Evolutionary conservation across 2,329 filamentous ascomycete species (phyloP), one percentile per base, ranked within the genome.

Genomic region (Didymella glomerata): DNA sequence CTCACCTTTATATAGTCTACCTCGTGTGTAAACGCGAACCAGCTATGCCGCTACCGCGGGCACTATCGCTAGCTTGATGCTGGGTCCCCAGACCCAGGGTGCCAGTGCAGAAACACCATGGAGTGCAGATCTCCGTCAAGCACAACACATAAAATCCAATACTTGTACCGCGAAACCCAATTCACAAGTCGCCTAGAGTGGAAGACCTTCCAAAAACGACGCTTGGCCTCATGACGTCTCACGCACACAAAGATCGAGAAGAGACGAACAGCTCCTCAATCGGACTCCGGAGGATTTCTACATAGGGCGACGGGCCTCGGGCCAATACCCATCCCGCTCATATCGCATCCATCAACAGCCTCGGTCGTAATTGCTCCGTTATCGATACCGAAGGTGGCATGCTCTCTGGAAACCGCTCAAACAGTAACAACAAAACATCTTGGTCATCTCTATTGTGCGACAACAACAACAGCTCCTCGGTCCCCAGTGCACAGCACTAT

Each of bases 221-320:
- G 32, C 14, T 36, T 16, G 32, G 16, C 16, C 32, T n/a, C 7
- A 36, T 36, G 32, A 36, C 32, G 16, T n/a, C 16, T n/a, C 16
- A n/a, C 32, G 14, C 32, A 36, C 16, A 36, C 16, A n/a, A 36
- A n/a, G 7, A 18, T 41, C 30, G 13, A 36, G 41, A n/a, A 24
- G 18, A 47, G 4, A 47, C 16, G 25, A 40, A 22, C 47, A 57
- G 48, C 54, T 44, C 27, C 38, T 30, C 14, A 32, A 25, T n/a
- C 48, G 56, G 27, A 27, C 48, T 4, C 28, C 58, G 60, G 65
- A 30, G 28, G n/a, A 64, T 28, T 48, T 61, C 44, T 53, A 8
- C 14, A 41, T 45, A 44, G 44, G 48, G 44, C 30, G 48, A 32
- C 65, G 71, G 71, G 66, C 68, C 49, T 60, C 73, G 73, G 72